phyloP scores from a whole-genome alignment of 1,139 yeast genomes.

The Geotrichum bryndzae region DNA sequence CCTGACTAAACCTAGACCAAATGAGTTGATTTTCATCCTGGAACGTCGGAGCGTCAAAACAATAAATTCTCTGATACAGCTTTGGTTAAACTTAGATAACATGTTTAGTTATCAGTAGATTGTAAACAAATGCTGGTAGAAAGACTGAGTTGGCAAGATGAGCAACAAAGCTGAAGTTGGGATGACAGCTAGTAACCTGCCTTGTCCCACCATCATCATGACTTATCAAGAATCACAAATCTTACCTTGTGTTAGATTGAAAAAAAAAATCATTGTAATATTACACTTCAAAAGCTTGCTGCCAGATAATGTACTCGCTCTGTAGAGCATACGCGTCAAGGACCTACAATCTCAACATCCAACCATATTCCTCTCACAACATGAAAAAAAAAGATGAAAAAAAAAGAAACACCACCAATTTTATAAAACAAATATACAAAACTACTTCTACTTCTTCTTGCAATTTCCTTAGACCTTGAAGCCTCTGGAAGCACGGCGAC shows the following conservation, averaged over 20 bases:
- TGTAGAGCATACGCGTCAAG: neutral
- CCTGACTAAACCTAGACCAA: no score
- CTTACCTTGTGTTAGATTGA: neutral
- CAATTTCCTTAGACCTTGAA: slow-evolving; percentile 85
- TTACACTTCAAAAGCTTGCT: neutral
- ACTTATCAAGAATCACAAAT: neutral
- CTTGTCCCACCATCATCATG: neutral
- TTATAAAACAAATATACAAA: neutral
- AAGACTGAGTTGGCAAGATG: neutral
- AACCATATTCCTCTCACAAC: neutral
- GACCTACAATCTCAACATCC: neutral
- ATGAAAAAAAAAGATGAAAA: neutral
- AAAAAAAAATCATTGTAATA: neutral
- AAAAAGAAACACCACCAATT: neutral
- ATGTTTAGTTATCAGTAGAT: neutral
- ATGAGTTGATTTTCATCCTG: no score
- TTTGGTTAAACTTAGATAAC: no score
- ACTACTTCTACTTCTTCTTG: neutral
- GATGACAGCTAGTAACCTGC: neutral
- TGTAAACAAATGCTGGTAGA: neutral
- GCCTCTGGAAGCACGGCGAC: slow-evolving; percentile 98
- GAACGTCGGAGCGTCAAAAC: no score
- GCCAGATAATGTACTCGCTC: neutral
- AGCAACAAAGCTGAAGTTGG: neutral
- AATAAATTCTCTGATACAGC: no score